Evolutionary conservation across 2,329 filamentous ascomycete genomes (phyloP).

Genomic region (Stachybotrys chartarum): DNA sequence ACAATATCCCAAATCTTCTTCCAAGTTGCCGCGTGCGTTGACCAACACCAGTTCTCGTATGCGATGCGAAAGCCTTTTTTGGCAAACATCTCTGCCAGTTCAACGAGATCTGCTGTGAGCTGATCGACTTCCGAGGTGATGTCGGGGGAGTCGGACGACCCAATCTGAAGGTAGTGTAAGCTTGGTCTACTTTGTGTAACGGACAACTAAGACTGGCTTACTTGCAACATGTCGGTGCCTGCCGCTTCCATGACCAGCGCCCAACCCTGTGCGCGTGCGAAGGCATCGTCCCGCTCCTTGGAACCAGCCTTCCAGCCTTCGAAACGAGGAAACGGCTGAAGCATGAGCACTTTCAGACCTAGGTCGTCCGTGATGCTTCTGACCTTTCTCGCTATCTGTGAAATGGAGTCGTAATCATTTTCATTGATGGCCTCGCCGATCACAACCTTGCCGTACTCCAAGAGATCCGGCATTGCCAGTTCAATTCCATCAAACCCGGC

Average conservation of each 20-base stretch:
- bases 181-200: background rate
- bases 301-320: constrained; percentile 59
- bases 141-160: constrained; percentile 54
- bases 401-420: constrained; percentile 53
- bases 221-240: constrained; percentile 65
- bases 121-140: constrained; percentile 42
- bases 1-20: constrained; percentile 64
- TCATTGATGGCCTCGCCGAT: constrained; percentile 43
- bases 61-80: constrained; percentile 53
- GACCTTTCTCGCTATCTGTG: constrained; percentile 46
- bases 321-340: constrained; percentile 72
- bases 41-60: constrained; percentile 83
- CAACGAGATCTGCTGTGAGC: constrained; percentile 53
- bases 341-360: constrained; percentile 56
- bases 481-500: constrained; percentile 65
- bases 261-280: constrained; percentile 58
- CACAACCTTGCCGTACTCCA: constrained; percentile 49
- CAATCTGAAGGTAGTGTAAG: constrained; percentile 40
- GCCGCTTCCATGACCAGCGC: constrained; percentile 62
- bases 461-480: constrained; percentile 66
- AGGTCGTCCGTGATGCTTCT: constrained; percentile 45
- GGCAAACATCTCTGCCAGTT: constrained; percentile 56
- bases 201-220: constrained; percentile 16
- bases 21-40: constrained; percentile 62
- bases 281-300: constrained; percentile 53